Evolutionary conservation across 345 rosid genomes (phyloP).

Genomic region (Sapria himalayana): DNA sequence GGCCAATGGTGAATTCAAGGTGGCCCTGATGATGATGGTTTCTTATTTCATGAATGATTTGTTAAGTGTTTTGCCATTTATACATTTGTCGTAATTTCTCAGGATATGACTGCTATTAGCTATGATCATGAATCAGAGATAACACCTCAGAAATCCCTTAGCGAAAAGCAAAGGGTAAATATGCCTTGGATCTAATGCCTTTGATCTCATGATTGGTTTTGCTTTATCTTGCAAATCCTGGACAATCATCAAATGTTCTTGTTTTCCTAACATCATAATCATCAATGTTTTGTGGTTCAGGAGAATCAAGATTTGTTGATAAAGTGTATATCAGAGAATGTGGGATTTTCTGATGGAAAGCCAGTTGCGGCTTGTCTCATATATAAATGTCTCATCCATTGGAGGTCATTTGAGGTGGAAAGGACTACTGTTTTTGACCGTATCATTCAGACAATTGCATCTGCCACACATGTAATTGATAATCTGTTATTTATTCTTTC

Average conservation of each 20-base stretch:
- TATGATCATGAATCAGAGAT: constrained; percentile 95
- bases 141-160: constrained; percentile 85
- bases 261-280: no score
- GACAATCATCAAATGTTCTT: no score
- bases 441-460: constrained; percentile 83
- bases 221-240: no score
- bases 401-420: constrained; percentile 99
- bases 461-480: constrained; percentile 74
- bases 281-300: constrained; percentile 28
- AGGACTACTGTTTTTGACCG: constrained; percentile 88
- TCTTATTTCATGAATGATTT: constrained; percentile 6
- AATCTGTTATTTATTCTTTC: no score
- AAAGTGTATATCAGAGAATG: constrained; percentile 75
- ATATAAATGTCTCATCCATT: constrained; percentile 88
- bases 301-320: constrained; percentile 81
- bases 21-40: constrained; percentile 26
- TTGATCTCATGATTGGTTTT: no score
- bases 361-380: constrained; percentile 92
- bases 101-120: constrained; percentile 44
- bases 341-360: constrained; percentile 76
- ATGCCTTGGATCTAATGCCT: no score
- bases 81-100: constrained; percentile 8
- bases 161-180: constrained; percentile 90
- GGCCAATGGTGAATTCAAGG: constrained; percentile 52
- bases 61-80: constrained; percentile 8